These are phyloP conservation scores for Hylodesmum podocarpum DNA, from an alignment of 306 rosid genomes.

Conservation along the genomic window DNA sequence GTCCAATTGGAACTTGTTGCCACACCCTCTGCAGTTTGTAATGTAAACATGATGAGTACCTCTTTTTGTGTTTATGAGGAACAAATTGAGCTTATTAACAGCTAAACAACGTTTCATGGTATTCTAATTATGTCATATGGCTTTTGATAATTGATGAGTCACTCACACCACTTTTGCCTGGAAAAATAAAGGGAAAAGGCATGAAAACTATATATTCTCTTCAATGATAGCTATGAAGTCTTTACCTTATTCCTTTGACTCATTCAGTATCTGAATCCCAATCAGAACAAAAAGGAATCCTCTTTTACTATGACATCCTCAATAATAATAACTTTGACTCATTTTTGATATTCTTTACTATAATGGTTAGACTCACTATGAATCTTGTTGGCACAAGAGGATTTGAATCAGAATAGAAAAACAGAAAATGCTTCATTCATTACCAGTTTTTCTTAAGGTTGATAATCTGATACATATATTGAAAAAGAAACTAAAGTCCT, in stretches of 20 bases:
- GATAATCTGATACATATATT: no score
- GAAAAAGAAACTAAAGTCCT: no score
- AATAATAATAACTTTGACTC: slow-evolving; percentile 27
- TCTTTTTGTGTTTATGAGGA: not conserved
- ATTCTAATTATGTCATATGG: slow-evolving; percentile 13
- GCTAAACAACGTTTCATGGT: slow-evolving; percentile 1
- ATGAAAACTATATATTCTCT: slow-evolving; percentile 30
- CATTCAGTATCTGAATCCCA: slow-evolving; percentile 26
- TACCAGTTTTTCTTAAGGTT: no score
- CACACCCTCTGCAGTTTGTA: not conserved
- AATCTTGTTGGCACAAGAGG: no score
- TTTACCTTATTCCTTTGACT: slow-evolving; percentile 43
- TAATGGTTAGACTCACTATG: not conserved
- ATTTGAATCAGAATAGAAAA: no score
- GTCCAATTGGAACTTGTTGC: slow-evolving; percentile 1
- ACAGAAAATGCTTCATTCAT: no score
- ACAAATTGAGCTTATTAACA: not conserved
- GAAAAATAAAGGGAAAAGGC: slow-evolving; percentile 32
- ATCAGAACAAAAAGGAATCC: slow-evolving; percentile 31
- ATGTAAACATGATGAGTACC: not conserved
- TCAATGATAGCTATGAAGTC: slow-evolving; percentile 34
- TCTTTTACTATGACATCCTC: slow-evolving; percentile 21
- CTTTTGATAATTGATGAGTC: slow-evolving; percentile 18
- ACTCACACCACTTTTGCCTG: slow-evolving; percentile 27
- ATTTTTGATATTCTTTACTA: slow-evolving; percentile 17